phyloP scores from a whole-genome alignment of 2,329 filamentous ascomycete genomes.

The Alternaria viburni region DNA sequence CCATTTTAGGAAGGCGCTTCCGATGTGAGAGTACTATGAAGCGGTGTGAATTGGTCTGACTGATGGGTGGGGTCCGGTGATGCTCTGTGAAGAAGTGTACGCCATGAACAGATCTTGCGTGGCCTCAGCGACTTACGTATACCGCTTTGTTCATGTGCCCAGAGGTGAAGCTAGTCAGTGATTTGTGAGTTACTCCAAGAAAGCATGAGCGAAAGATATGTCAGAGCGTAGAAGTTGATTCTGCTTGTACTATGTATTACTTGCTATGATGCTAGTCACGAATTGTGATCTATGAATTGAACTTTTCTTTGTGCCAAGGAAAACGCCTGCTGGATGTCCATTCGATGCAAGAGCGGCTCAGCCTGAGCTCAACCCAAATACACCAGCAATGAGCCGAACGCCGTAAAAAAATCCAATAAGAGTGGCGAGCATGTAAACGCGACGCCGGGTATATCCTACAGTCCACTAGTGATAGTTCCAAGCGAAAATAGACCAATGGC shows the following conservation, averaged over 20 bases:
- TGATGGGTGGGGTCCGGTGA: neutral
- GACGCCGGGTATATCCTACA: constrained; percentile 37
- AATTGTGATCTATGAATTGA: neutral
- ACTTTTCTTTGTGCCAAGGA: neutral
- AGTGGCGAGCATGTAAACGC: constrained; percentile 10
- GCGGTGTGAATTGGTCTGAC: neutral
- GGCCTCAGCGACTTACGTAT: neutral
- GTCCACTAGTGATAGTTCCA: constrained; percentile 24
- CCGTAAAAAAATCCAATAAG: constrained; percentile 3
- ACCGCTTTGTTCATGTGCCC: neutral
- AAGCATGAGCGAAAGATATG: neutral
- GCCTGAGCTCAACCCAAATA: constrained; percentile 17
- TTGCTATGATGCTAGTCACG: neutral
- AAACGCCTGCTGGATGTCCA: constrained; percentile 11
- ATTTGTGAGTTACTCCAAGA: neutral
- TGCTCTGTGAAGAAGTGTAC: neutral
- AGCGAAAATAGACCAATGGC: constrained; percentile 20
- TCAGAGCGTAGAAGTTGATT: constrained; percentile 7
- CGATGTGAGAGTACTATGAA: neutral
- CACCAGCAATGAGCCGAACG: constrained; percentile 7
- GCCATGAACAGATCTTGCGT: neutral
- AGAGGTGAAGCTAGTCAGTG: neutral
- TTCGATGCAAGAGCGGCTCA: constrained; percentile 19
- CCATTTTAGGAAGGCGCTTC: neutral
- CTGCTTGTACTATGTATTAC: constrained; percentile 9